phyloP scores from a whole-genome alignment of 108 stramenopile genomes.

The Licmophora abbreviata region DNA sequence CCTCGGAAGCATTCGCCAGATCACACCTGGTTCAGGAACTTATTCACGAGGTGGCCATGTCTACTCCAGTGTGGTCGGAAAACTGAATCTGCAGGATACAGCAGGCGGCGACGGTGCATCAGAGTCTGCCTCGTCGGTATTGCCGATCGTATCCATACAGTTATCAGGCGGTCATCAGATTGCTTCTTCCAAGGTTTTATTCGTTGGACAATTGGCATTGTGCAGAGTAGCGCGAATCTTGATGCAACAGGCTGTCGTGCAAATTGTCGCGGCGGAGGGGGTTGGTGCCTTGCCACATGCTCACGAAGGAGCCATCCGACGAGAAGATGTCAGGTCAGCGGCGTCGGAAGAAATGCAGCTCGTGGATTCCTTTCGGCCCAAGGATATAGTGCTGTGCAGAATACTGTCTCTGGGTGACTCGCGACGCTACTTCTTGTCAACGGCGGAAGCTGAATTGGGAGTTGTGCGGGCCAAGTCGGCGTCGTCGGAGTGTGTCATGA shows the following conservation, averaged over 20 bases:
- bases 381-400: conserved; percentile 73
- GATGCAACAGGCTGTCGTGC: conserved; percentile 51
- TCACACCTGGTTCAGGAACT: conserved; percentile 50
- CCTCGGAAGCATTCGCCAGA: conserved; percentile 35
- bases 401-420: conserved; percentile 75
- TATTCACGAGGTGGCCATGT: conserved; percentile 53
- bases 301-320: conserved; percentile 40
- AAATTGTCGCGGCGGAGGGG: conserved; percentile 44
- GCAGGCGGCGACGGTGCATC: neutral
- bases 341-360: conserved; percentile 54
- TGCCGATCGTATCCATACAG: neutral
- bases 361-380: conserved; percentile 67
- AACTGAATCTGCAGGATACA: conserved; percentile 12
- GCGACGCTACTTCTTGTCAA: conserved; percentile 71
- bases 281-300: conserved; percentile 3
- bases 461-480: conserved; percentile 66
- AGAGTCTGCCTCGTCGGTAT: neutral
- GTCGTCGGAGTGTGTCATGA: conserved; percentile 54
- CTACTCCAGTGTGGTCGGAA: conserved; percentile 49
- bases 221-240: conserved; percentile 52
- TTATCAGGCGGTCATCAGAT: conserved; percentile 1
- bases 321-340: conserved; percentile 63
- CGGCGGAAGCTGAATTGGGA: conserved; percentile 85
- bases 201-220: conserved; percentile 54
- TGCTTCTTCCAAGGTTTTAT: conserved; percentile 16